A percentile compares a stretch with the other conserved stretches of the same genome.
Conservation (phyloP, 495 filamentous ascomycete species). For the Aspergillus carlsbadensis region DNA sequence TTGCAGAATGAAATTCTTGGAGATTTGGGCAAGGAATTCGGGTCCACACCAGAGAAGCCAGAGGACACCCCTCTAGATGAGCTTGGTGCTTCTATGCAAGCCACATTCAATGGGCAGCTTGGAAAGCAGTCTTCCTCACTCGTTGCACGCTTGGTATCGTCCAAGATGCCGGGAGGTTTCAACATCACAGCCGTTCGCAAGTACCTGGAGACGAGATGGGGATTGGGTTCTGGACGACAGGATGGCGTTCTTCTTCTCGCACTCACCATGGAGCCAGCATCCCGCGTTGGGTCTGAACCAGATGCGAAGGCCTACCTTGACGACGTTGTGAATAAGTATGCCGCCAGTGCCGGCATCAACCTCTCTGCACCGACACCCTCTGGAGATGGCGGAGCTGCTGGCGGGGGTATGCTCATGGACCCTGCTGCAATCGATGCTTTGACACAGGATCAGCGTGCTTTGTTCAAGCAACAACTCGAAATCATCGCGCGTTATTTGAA, state of each 20-base stretch:
- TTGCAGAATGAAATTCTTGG: slow-evolving; percentile 94
- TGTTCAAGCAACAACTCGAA: slow-evolving; percentile 98
- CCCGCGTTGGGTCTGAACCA: slow-evolving; percentile 81
- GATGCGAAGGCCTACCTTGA: slow-evolving; percentile 93
- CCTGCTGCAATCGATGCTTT: slow-evolving; percentile 94
- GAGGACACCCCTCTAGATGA: slow-evolving; percentile 97
- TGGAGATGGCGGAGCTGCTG: slow-evolving; percentile 68
- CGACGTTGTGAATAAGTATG: slow-evolving; percentile 85
- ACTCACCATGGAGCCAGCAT: slow-evolving; percentile 86
- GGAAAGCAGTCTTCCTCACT: slow-evolving; percentile 96
- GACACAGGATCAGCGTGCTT: slow-evolving; percentile 88
- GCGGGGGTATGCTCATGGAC: slow-evolving; percentile 95
- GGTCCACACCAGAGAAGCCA: slow-evolving; percentile 95
- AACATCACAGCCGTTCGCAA: slow-evolving; percentile 95
- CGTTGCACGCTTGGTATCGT: slow-evolving; percentile 90
- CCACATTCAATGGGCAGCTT: slow-evolving; percentile 95
- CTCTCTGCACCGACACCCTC: slow-evolving; percentile 74
- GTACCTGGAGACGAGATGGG: slow-evolving; percentile 93
- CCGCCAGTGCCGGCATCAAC: slow-evolving; percentile 77
- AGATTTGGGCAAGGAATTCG: slow-evolving; percentile 97
- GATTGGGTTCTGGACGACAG: slow-evolving; percentile 81
- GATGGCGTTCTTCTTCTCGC: slow-evolving; percentile 87
- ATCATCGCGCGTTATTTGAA: slow-evolving; percentile 93
- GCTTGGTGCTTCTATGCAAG: slow-evolving; percentile 91
- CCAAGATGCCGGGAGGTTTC: slow-evolving; percentile 99